These are phyloP conservation scores for Fraxinus anomala DNA, from an alignment of 257 asterid species.

Conservation along the genomic window DNA sequence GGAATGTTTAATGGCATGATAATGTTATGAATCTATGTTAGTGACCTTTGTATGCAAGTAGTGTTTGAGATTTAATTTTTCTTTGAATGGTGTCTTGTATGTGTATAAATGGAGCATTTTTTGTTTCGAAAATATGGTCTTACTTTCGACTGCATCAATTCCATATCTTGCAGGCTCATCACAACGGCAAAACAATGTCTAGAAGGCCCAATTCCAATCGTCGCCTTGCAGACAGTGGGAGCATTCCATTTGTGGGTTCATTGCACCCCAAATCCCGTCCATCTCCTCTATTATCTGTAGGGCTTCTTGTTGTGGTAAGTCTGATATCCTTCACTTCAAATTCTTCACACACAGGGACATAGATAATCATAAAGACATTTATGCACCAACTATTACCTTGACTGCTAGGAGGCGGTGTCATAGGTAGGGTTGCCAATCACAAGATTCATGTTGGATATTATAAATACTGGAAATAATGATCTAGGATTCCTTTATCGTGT, in stretches of 20 bases:
- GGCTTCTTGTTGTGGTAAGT: conserved; percentile 75
- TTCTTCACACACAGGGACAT: background rate
- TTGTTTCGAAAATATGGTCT: conserved; percentile 14
- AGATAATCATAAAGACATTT: background rate
- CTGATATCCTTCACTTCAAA: conserved; percentile 15
- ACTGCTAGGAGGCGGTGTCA: background rate
- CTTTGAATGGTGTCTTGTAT: background rate
- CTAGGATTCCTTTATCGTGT: background rate
- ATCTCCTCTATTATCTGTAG: conserved; percentile 74
- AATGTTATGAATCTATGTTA: background rate
- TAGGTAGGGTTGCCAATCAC: background rate
- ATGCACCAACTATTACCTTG: background rate
- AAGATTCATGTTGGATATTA: background rate
- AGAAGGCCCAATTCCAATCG: conserved; percentile 78
- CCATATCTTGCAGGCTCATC: conserved; percentile 34
- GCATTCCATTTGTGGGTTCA: conserved; percentile 73
- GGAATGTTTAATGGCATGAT: background rate
- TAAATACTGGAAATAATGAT: background rate
- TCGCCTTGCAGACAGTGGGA: conserved; percentile 60
- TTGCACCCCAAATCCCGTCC: conserved; percentile 80
- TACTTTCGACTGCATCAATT: conserved; percentile 18
- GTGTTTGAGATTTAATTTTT: background rate
- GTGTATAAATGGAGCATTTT: background rate
- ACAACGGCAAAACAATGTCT: conserved; percentile 51
- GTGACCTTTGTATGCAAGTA: background rate